Evolutionary conservation across 805 yeast genomes (phyloP).

Genomic region (Saccharomycopsis amapae): DNA sequence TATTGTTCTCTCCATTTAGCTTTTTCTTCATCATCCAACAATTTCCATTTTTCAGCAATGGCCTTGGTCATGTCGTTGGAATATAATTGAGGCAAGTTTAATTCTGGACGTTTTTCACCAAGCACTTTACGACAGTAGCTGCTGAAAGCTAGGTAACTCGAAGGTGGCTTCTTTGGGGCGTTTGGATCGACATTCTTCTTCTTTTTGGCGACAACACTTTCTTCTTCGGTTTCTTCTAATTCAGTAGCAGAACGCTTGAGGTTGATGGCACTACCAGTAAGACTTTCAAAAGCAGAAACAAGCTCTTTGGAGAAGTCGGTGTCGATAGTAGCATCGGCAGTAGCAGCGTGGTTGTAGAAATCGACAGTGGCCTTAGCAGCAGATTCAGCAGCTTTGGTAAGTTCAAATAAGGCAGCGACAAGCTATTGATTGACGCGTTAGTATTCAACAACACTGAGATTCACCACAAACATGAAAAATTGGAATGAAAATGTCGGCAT

Average conservation of each 20-base stretch:
- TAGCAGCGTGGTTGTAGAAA: conserved; percentile 51
- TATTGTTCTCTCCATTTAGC: conserved; percentile 60
- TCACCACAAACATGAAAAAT: background rate
- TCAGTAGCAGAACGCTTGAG: conserved; percentile 7
- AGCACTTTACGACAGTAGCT: conserved; percentile 66
- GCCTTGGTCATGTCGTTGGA: conserved; percentile 75
- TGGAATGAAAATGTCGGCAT: background rate
- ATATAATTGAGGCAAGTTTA: conserved; percentile 55
- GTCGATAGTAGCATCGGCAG: conserved; percentile 37
- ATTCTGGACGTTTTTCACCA: conserved; percentile 55
- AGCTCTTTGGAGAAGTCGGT: conserved; percentile 34
- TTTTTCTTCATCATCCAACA: conserved; percentile 61
- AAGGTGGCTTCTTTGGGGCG: conserved; percentile 92
- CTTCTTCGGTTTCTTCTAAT: conserved; percentile 20
- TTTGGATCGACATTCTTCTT: conserved; percentile 69
- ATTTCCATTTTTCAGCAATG: conserved; percentile 75
- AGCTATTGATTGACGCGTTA: conserved; percentile 38
- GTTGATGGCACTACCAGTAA: conserved; percentile 32
- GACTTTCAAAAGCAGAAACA: conserved; percentile 32
- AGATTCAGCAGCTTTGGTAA: conserved; percentile 80
- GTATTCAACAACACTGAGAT: background rate
- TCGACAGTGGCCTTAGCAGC: conserved; percentile 76
- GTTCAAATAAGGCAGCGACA: conserved; percentile 72
- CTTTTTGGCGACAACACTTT: conserved; percentile 28
- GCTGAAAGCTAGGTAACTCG: conserved; percentile 76